Evolutionary conservation across 192 early-diverging fungal genomes (phyloP).

Genomic region (Gonapodya sp.): DNA sequence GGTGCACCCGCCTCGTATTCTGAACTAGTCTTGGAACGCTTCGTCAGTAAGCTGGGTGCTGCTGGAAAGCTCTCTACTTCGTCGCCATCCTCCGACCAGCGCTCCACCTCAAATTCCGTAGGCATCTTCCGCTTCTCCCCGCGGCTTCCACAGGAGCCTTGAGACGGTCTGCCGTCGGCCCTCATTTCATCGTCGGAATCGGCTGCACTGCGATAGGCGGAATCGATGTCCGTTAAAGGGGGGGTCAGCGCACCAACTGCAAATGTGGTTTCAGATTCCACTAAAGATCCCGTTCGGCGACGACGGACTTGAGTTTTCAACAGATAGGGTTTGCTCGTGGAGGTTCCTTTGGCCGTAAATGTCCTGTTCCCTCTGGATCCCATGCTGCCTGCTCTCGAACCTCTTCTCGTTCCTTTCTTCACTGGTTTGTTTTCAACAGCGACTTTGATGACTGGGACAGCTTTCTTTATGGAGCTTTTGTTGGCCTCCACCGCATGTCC

Average conservation of each 20-base stretch:
- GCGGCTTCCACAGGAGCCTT: neutral
- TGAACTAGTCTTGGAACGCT: neutral
- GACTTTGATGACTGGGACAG: no score
- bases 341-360: neutral
- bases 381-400: neutral
- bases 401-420: neutral
- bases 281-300: no score
- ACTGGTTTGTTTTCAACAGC: neutral
- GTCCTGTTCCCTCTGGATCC: neutral
- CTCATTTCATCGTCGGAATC: neutral
- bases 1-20: neutral
- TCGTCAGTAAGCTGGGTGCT: neutral
- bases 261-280: neutral
- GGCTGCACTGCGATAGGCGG: neutral
- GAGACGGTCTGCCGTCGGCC: neutral
- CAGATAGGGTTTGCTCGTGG: neutral
- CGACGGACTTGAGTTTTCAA: no score
- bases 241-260: neutral
- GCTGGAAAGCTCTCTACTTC: constrained; percentile 29
- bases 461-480: neutral
- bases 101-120: neutral
- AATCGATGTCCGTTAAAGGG: neutral
- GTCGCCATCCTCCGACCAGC: constrained; percentile 24
- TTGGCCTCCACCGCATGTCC: neutral
- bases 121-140: neutral